phyloP scores from a whole-genome alignment of 208 protist species.

The Novymonas esmeraldas region DNA sequence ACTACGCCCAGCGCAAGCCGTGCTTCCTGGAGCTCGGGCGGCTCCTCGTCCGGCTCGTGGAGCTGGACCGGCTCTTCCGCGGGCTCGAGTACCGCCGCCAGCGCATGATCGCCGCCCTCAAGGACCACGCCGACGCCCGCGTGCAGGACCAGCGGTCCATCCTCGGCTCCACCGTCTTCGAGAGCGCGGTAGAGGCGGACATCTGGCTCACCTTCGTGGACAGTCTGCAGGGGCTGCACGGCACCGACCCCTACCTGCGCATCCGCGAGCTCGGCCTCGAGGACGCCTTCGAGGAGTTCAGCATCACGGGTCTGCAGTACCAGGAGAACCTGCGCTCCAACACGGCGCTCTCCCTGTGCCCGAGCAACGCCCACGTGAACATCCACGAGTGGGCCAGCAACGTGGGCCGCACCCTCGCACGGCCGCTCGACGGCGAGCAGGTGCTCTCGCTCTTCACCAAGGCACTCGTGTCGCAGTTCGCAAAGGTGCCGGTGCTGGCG shows the following conservation, averaged over 20 bases:
- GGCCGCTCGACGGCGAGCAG: constrained; percentile 35
- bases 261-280: constrained; percentile 69
- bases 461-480: constrained; percentile 82
- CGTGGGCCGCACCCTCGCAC: constrained; percentile 38
- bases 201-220: constrained; percentile 78
- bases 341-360: constrained; percentile 52
- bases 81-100: constrained; percentile 69
- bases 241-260: constrained; percentile 38
- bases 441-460: constrained; percentile 74
- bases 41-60: constrained; percentile 74
- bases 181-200: constrained; percentile 70
- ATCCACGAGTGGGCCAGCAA: constrained; percentile 63
- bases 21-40: constrained; percentile 86
- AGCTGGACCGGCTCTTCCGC: constrained; percentile 79
- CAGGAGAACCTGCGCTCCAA: constrained; percentile 75
- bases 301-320: constrained; percentile 74
- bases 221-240: constrained; percentile 34
- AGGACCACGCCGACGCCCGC: constrained; percentile 55
- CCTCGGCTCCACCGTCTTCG: constrained; percentile 69
- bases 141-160: constrained; percentile 67
- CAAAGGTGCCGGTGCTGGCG: constrained; percentile 65
- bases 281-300: constrained; percentile 83
- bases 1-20: constrained; percentile 72
- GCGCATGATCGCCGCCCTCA: constrained; percentile 62
- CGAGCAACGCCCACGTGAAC: constrained; percentile 38